Evolutionary conservation across 2,329 filamentous ascomycete genomes (phyloP), one percentile per base, ranked within the genome.

Genomic region (Colletotrichum sp.): DNA sequence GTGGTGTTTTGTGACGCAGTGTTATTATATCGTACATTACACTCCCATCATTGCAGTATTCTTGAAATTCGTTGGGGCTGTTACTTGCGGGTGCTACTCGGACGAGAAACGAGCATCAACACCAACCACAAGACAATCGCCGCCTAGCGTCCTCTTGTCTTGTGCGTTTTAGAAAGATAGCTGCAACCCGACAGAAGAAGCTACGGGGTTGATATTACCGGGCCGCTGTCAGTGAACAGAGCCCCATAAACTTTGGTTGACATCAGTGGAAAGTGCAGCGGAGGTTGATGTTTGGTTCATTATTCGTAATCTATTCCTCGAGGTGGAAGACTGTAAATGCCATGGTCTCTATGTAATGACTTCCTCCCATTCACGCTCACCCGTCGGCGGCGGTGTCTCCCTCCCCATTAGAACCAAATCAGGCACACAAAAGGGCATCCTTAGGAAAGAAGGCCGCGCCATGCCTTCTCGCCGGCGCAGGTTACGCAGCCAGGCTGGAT

Each of bases 401-500:
- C n/a, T 69, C 33, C 54, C 12, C 61, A 64, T 59, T 38, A 61
- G 47, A 64, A 70, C 66, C 66, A 36, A 31, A 64, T 66, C 43
- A 71, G 43, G 68, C 61, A 38, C 57, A 21, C 54, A 71, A 71
- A 54, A 36, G 31, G n/a, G 34, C 31, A 72, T 58, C 70, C 57
- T 67, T 59, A 13, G 29, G 24, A 66, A 71, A 66, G 62, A 33
- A 72, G 72, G 63, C 72, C 72, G 72, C 72, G 72, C 72, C 72
- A 58, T 74, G 57, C 68, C 72, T 66, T 47, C 72, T 58, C 57
- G 75, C 75, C 75, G 75, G 75, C 75, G 75, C 75, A 76, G 75
- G 75, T 76, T 76, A 73, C 75, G 75, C 75, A 76, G 75, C 75
- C 75, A 73, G 75, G 75, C 75, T 63, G 63, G 63, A 66, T 70